These are phyloP conservation scores for Bruguiera sexangula DNA, from an alignment of 345 rosid genomes.

Conservation along the genomic window DNA sequence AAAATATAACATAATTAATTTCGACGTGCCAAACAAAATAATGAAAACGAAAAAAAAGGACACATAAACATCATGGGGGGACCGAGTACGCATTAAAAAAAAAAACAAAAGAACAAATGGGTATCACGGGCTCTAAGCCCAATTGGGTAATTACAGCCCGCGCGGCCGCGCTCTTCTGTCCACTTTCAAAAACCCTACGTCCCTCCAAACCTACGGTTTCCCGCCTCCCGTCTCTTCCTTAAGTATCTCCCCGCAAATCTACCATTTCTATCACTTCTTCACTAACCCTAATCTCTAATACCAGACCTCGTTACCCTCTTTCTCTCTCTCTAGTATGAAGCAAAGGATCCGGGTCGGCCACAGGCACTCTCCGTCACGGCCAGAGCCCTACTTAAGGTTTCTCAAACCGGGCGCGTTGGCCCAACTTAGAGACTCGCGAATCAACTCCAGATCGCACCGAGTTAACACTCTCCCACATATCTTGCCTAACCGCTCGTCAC, in stretches of 20 bases:
- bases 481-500: conserved; percentile 4
- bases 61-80: no score
- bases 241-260: not conserved
- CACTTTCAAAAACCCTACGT: not conserved
- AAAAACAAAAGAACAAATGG: no score
- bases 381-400: conserved; percentile 37
- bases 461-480: conserved; percentile 21
- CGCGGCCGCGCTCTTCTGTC: no score
- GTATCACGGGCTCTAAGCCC: no score
- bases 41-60: no score
- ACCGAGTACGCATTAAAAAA: no score
- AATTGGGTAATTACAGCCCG: no score
- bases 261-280: not conserved
- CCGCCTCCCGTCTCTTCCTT: not conserved
- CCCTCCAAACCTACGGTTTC: not conserved
- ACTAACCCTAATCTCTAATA: not conserved
- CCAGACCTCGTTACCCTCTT: not conserved
- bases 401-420: conserved; percentile 58
- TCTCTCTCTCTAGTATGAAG: conserved; percentile 20
- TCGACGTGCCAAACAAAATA: no score
- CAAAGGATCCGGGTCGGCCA: conserved; percentile 16
- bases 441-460: conserved; percentile 45
- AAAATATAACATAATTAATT: no score
- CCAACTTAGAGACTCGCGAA: conserved; percentile 45
- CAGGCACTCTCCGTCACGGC: not conserved